Evolutionary conservation across 345 rosid genomes (phyloP), one percentile per base, ranked within the genome.

Genomic region (Physaria fendleri): DNA sequence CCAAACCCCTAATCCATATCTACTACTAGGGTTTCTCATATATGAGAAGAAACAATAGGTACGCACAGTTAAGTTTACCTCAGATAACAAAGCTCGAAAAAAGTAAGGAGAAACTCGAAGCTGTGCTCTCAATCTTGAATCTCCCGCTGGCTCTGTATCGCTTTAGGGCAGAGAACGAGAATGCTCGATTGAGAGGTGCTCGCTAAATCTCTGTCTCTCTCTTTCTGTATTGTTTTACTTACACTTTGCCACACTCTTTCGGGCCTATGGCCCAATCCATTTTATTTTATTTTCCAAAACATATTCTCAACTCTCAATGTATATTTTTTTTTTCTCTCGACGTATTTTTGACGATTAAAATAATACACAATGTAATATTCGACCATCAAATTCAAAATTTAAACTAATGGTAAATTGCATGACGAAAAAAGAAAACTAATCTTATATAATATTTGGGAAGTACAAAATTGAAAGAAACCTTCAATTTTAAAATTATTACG

Each of bases 141-240:
- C 67, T 52, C 62, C 60, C 25, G 47, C 54, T 59, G 49, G 66
- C 14, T 37, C 27, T 61, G 11, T 22, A 22, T n/a, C n/a, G n/a
- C 55, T 59, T 61, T 61, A 69, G 68, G 73, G 68, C 56, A 67
- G 48, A 12, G 18, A 37, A 37, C 28, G 29, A 21, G 71, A 56
- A 67, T 42, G 61, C 56, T 61, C 52, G 41, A 43, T 61, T 60
- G 41, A 43, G 66, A 42, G 54, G 72, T 59, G 12, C 54, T 49
- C 20, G 66, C 29, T 52, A 25, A 30, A 40, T 46, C 61, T 46
- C 44, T 22, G 47, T 32, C 48, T 46, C 61, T 46, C 44, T 22
- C 56, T 32, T 51, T 44, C 42, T 20, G 45, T 32, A 4, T 27
- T 7, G 22, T 12, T 21, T 13, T 17, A 37, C 42, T 37, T 14